A percentile compares a stretch with the other conserved stretches of the same genome.
Conservation (phyloP, 495 filamentous ascomycete species). For the Penicillium paxilli region DNA sequence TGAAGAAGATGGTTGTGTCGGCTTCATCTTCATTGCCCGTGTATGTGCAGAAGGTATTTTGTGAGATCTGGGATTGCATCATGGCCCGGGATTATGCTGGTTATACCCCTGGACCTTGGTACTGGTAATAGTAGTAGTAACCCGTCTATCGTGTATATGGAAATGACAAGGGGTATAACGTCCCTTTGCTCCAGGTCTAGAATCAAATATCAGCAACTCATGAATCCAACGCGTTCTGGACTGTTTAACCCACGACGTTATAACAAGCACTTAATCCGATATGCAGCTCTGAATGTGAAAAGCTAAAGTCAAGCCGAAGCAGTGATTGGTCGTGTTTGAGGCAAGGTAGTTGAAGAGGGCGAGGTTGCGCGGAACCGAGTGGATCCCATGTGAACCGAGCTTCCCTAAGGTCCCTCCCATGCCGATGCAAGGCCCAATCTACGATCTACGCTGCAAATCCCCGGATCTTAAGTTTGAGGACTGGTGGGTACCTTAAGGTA, state of each 20-base stretch:
- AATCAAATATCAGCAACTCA: background rate
- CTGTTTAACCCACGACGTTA: no score
- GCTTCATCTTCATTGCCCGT: slow-evolving; percentile 7
- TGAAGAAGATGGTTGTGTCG: slow-evolving; percentile 58
- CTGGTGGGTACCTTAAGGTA: no score
- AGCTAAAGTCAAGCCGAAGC: no score
- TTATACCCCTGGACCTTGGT: no score
- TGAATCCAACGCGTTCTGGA: no score
- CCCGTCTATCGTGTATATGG: background rate
- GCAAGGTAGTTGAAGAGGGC: background rate
- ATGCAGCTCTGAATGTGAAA: no score
- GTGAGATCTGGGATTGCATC: slow-evolving; percentile 29
- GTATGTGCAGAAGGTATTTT: slow-evolving; percentile 34
- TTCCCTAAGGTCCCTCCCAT: background rate
- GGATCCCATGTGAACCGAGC: slow-evolving; percentile 14
- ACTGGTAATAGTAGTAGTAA: no score
- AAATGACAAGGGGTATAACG: no score
- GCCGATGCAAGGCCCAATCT: background rate
- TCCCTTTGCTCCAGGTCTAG: no score
- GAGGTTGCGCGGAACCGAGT: slow-evolving; percentile 14
- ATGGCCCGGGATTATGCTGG: slow-evolving; percentile 1
- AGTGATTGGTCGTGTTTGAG: no score
- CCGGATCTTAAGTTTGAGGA: background rate
- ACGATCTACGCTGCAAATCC: background rate
- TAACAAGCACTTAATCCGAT: no score